These are phyloP conservation scores for Aplosporella prunicola DNA, from an alignment of 2,329 filamentous ascomycete species.

Conservation along the genomic window DNA sequence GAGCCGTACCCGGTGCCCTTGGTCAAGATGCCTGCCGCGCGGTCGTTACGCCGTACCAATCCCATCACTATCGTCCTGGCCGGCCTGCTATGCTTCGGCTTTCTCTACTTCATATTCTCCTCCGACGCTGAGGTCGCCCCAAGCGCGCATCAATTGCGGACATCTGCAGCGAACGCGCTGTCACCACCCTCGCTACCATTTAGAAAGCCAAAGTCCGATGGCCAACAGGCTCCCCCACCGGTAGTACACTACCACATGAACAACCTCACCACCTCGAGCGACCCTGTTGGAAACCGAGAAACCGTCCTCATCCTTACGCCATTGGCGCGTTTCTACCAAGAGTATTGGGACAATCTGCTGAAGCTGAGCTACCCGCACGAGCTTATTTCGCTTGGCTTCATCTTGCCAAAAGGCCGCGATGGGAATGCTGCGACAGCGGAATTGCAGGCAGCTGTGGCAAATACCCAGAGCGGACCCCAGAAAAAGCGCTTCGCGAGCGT, in stretches of 20 bases:
- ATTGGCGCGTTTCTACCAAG: slow-evolving; percentile 83
- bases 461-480: slow-evolving; percentile 74
- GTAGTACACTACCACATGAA: slow-evolving; percentile 93
- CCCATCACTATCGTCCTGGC: slow-evolving; percentile 67
- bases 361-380: slow-evolving; percentile 83
- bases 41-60: slow-evolving; percentile 68
- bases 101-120: slow-evolving; percentile 43
- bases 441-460: slow-evolving; percentile 74
- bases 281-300: slow-evolving; percentile 71
- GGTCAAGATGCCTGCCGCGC: slow-evolving; percentile 45
- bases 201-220: slow-evolving; percentile 52
- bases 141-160: slow-evolving; percentile 41
- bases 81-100: slow-evolving; percentile 56
- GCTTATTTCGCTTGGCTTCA: slow-evolving; percentile 90
- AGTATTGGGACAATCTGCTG: slow-evolving; percentile 90
- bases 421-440: slow-evolving; percentile 78
- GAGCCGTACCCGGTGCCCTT: not conserved
- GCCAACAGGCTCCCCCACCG: slow-evolving; percentile 57
- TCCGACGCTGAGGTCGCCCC: slow-evolving; percentile 44
- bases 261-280: slow-evolving; percentile 73
- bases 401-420: slow-evolving; percentile 86
- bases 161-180: slow-evolving; percentile 58
- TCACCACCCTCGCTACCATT: slow-evolving; percentile 68
- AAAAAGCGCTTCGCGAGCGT: slow-evolving; percentile 82
- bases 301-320: slow-evolving; percentile 86